Base-by-base conservation (phyloP, 345 rosid genomes). In the Camelina hispida region DNA sequence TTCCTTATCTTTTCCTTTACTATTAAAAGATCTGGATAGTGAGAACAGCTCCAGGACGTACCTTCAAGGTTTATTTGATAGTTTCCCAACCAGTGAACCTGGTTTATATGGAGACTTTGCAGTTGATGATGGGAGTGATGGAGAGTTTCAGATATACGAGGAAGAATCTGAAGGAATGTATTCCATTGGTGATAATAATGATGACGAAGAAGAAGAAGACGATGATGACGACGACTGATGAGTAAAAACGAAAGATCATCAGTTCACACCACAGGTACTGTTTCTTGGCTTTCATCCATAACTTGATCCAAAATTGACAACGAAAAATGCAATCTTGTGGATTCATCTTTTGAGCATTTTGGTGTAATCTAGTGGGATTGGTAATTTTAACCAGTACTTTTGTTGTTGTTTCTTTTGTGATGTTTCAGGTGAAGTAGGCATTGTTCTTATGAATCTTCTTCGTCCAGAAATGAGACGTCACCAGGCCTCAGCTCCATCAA, bases 1-100 rank as follows among this genome's bases (percentile, higher is more conserved):
- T 68, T 52, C 58, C 23, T 50, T 50, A 20, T 6, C 30, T 50
- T 72, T 89, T 87, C 96, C 91, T 86, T 74, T 69, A 83, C 43
- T 32, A 53, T 71, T 17, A 11, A 12, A 80, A 83, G 91, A 83
- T 85, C 20, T 83, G 43, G 93, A 85, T 69, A 79, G 57, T 75
- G 96, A 79, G 62, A 87, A 78, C 87, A 89, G 89, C 81, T 92
- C 99, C 22, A 86, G 85, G 74, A 80, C 84, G 62, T 88, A 87
- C 76, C 80, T 95, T 76, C 99, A 90, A 88, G 96, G 90, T 64
- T 91, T 95, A 53, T 92, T 95, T 20, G 89, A 86, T 66, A 87
- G 92, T 78, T 95, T 95, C 77, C 89, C 96, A 73, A 71, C 85
- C 8, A 63, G 80, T 28, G 83, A 68, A 56, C 63, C 65, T 51